Base-by-base conservation (phyloP, 352 stramenopile species). In the Phytophthora pinifolia region DNA sequence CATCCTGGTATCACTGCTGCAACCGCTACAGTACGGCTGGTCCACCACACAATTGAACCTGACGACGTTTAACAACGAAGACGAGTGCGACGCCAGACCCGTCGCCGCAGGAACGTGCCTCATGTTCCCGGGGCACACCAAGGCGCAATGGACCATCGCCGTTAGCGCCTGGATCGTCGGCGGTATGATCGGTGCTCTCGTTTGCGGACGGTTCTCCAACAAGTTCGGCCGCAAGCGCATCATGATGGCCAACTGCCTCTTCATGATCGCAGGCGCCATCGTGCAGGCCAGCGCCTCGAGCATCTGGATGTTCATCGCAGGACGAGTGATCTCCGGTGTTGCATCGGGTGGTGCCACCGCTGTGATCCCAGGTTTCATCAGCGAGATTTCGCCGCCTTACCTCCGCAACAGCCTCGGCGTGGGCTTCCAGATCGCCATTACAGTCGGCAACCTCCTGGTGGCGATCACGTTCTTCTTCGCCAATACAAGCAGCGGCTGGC, bases 101-200 rank as follows among this genome's bases (percentile, higher is more conserved):
- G 65, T 83, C 1, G 43, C 29, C 6, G 31, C 46, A 4, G 70
- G 62, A 27, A 76, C 63, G n/a, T 86, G 76, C 50, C 44, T 83
- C n/a, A 74, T 86, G 59, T 86, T 87, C 51, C 70, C 74, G 9
- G 70, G 70, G 9, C 77, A 85, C 60, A 63, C 74, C 3, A 51
- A 57, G 6, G 46, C 33, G 9, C 49, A 85, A 38, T 88, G 67
- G 67, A 77, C 61, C 15, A 71, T 65, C 29, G 67, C 70, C 18
- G 62, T 82, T 14, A 80, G 76, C 50, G 65, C 55, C 14, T 59
- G 66, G 70, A 59, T 76, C 52, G 45, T 70, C 20, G 70, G 70
- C 25, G 66, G 62, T 13, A 68, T 65, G 49, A 55, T 76, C 48
- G 70, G 70, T 14, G 46, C 54, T 39, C 63, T 86, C 20, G 18